phyloP scores from a whole-genome alignment of 2,329 filamentous ascomycete genomes.

The Epichloe sibirici region DNA sequence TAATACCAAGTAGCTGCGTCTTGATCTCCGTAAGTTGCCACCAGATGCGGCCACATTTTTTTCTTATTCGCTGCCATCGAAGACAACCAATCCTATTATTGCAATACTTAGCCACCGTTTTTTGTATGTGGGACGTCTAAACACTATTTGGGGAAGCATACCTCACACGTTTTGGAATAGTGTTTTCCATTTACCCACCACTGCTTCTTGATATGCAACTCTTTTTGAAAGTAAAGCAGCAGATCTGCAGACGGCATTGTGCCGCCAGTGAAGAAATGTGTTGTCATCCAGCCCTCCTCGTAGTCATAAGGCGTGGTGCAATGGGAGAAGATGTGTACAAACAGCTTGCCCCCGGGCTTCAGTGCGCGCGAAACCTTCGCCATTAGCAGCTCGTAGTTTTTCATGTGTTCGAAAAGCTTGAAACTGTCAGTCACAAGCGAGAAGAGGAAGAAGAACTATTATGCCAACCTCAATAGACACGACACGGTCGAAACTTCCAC shows the following conservation, averaged over 20 bases:
- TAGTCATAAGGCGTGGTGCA: conserved; percentile 56
- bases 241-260: conserved; percentile 60
- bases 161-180: conserved; percentile 59
- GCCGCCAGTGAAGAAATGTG: conserved; percentile 60
- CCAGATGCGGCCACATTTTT: conserved; percentile 50
- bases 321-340: conserved; percentile 58
- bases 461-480: conserved; percentile 44
- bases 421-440: background rate
- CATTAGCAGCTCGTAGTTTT: conserved; percentile 58
- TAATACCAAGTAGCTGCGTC: conserved; percentile 52
- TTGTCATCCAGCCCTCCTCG: conserved; percentile 62
- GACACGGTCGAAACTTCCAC: conserved; percentile 48
- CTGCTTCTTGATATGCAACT: conserved; percentile 46
- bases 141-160: conserved; percentile 18
- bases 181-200: conserved; percentile 62
- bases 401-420: conserved; percentile 64
- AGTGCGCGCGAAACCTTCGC: conserved; percentile 48
- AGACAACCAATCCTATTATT: conserved; percentile 43
- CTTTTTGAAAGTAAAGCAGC: conserved; percentile 52
- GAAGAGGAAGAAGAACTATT: background rate
- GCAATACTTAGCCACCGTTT: background rate
- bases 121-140: background rate
- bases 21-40: conserved; percentile 52
- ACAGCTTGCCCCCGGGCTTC: conserved; percentile 52
- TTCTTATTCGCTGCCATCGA: conserved; percentile 47